Evolutionary conservation across 345 rosid species (phyloP).

Genomic region (Salix suchowensis): DNA sequence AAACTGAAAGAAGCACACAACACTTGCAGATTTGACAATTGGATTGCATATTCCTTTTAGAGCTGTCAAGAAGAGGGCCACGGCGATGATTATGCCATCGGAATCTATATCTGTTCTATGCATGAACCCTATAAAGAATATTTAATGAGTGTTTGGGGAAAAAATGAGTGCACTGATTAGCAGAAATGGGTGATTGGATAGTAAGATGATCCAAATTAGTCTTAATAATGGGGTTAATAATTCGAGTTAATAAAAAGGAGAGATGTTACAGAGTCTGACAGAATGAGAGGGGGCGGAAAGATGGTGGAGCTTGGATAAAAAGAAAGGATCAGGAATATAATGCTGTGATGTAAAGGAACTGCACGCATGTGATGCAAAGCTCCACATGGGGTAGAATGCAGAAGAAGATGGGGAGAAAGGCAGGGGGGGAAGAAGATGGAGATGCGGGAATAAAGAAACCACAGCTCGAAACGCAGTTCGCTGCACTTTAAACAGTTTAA

Average conservation of each 20-base stretch:
- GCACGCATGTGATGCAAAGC: constrained; percentile 16
- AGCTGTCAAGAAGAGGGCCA: constrained; percentile 25
- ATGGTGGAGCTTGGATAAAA: constrained; percentile 10
- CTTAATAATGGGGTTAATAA: constrained; percentile 22
- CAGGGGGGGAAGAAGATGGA: neutral
- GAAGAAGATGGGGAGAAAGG: neutral
- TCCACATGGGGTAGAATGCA: constrained; percentile 16
- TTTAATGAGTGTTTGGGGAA: neutral
- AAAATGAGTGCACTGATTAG: constrained; percentile 2
- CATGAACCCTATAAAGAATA: neutral
- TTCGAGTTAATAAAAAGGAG: constrained; percentile 18
- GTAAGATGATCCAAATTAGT: neutral
- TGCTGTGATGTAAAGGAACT: constrained; percentile 17
- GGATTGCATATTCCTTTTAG: constrained; percentile 11
- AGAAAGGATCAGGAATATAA: constrained; percentile 5
- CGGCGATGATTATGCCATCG: constrained; percentile 1
- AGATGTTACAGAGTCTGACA: constrained; percentile 6
- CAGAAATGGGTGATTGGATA: constrained; percentile 8
- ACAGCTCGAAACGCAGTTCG: neutral
- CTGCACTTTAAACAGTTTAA: too few relatives aligned
- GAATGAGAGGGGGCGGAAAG: constrained; percentile 24
- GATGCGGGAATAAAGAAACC: constrained; percentile 3
- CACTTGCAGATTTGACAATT: neutral
- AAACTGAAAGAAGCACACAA: neutral
- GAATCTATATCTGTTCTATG: constrained; percentile 11